Base-by-base conservation (phyloP, 257 asterid genomes). In the Coffea canephora region DNA sequence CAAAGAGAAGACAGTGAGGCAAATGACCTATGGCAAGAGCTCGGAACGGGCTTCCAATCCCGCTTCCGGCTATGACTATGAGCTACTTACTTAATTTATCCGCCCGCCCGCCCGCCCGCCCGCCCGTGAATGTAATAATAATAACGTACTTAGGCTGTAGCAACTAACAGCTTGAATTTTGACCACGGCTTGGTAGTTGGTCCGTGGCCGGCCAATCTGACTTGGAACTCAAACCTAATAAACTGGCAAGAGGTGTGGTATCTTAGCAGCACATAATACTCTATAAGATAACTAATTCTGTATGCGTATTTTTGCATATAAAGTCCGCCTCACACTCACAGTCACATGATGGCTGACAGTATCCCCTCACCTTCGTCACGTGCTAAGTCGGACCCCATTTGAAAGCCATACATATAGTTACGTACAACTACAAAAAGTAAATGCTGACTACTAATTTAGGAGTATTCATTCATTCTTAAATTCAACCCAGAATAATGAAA, bases 271-370 rank as follows among this genome's bases (percentile, higher is more conserved):
- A 31, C 31, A 31, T 1, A n/a, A 31, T 31, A 31, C 31, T 31
- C 31, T 31, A 31, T 31, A 31, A 31, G 31, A 31, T 31, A 31
- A 31, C 31, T 31, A 31, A 31, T 31, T 31, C 31, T 31, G 31
- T 31, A 31, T 31, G 31, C 1, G 31, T 31, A 31, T n/a, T n/a
- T 31, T 31, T 31, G 31, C 31, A 31, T 31, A 31, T 31, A 31
- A 31, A 31, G 31, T 31, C 31, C 1, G 31, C 31, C 31, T 31
- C 31, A 31, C 31, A 31, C 31, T 31, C 31, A 1, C 31, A 31
- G 31, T 31, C 98, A 93, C 98, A 91, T 91, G 96, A 83, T 84
- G 79, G 87, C 94, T 91, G 97, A 87, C 94, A 90, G 81, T 81
- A 82, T 83, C 87, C 83, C 85, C 83, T 87, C 89, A 82, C 84